Conservation (phyloP, 768 basidiomycete species). For the Termitomyces sp. region DNA sequence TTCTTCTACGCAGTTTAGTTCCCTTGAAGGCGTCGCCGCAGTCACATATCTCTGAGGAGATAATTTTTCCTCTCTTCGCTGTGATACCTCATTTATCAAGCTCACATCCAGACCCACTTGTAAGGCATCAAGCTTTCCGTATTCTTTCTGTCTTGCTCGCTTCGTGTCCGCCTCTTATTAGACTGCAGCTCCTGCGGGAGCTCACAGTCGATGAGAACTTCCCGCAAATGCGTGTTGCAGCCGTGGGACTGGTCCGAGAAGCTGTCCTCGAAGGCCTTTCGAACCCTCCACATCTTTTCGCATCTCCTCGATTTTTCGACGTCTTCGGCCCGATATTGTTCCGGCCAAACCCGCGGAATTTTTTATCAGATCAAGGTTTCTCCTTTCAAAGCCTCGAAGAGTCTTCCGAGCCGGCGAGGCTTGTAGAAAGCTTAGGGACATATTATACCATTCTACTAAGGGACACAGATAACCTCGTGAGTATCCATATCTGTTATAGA, state of each 20-base stretch:
- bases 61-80: conserved; percentile 41
- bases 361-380: conserved; percentile 30
- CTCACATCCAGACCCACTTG: conserved; percentile 50
- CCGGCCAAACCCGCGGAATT: conserved; percentile 46
- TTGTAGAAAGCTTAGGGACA: conserved; percentile 62
- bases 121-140: conserved; percentile 58
- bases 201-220: conserved; percentile 43
- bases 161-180: conserved; percentile 37
- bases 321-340: conserved; percentile 58
- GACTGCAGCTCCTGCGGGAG: conserved; percentile 50
- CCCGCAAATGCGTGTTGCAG: conserved; percentile 65
- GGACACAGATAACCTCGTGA: conserved; percentile 53
- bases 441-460: conserved; percentile 60
- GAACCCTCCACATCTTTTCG: conserved; percentile 38
- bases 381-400: conserved; percentile 43
- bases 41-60: conserved; percentile 32
- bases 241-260: conserved; percentile 66
- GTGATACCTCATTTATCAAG: conserved; percentile 54
- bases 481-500: neutral
- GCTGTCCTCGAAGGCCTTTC: conserved; percentile 48
- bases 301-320: conserved; percentile 48
- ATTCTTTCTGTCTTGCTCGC: conserved; percentile 49
- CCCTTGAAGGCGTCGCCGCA: conserved; percentile 11
- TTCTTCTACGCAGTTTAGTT: conserved; percentile 39
- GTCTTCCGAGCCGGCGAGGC: conserved; percentile 52